Base-by-base conservation (phyloP, 306 rosid genomes). In the Quercus glauca region DNA sequence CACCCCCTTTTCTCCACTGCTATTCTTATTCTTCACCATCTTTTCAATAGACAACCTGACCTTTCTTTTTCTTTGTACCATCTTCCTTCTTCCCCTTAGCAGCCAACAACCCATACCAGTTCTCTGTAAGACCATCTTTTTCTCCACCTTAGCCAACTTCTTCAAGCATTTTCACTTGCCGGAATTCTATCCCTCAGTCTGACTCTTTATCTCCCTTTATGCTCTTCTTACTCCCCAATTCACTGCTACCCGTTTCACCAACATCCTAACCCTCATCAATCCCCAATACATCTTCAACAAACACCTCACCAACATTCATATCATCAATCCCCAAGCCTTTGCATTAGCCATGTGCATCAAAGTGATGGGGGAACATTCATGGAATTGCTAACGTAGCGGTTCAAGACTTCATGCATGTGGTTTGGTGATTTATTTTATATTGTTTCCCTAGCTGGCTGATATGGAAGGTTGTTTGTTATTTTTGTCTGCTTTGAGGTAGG, bases 141-240 rank as follows among this genome's bases (percentile, higher is more conserved):
- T 75, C 81, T 78, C 78, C 53, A 56, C 43, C 77, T 75, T 80
- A 53, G n/a, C 63, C 14, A 57, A 35, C 43, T 75, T 87, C 83
- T 82, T 89, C 86, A 59, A 18, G 4, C 11, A 29, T 74, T 85
- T 86, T 72, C 26, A 28, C 81, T 83, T 88, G 14, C 55, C 72
- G 5, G 33, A 69, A 81, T 12, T 79, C 77, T 20, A 80, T 31
- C 67, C 76, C 28, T 31, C 63, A 58, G 23, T 56, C 25, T 37
- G 0, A 37, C 43, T 37, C 43, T 35, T 37, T 63, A n/a, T 15
- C 73, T 12, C 88, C 90, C 77, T 86, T 93, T 84, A 78, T 90
- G 73, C 74, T 84, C 86, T 89, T 89, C 80, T 79, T 79, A 58
- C 59, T 21, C 45, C 20, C 84, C 80, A 73, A 69, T 17, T 64